Percentiles rank a stretch among this genome's conserved stretches.
These are phyloP conservation scores for Triticum dicoccoides DNA, from an alignment of 176 grass and related monocot genomes.

Conservation along the genomic window DNA sequence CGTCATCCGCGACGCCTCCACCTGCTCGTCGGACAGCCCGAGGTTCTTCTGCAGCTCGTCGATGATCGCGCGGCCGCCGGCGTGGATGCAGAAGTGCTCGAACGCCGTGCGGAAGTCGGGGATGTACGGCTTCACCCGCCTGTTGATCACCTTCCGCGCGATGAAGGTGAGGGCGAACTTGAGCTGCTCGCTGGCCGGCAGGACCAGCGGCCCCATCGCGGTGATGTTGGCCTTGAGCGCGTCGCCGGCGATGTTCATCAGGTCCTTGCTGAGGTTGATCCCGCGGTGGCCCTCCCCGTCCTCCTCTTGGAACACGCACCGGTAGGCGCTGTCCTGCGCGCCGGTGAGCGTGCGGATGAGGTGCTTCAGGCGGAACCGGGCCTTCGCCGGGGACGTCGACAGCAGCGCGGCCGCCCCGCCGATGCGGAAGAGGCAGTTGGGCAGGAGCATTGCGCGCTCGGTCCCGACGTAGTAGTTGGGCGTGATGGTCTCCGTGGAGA, in stretches of 20 bases:
- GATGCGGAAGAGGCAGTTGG: constrained; percentile 50
- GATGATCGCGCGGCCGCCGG: constrained; percentile 37
- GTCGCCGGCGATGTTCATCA: neutral
- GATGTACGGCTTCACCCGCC: constrained; percentile 41
- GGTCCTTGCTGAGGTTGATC: neutral
- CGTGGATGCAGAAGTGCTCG: constrained; percentile 99
- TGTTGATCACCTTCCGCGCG: neutral
- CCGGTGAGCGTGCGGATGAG: neutral
- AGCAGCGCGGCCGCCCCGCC: constrained; percentile 34
- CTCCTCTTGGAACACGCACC: neutral
- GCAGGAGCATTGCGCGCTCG: constrained; percentile 38
- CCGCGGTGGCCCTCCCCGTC: neutral
- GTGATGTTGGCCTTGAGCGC: neutral
- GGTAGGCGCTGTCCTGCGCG: neutral
- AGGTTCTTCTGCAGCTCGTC: neutral
- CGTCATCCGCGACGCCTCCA: constrained; percentile 58
- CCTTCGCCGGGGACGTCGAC: constrained; percentile 11
- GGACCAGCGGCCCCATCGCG: neutral
- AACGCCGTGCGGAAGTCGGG: constrained; percentile 81
- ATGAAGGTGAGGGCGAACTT: neutral
- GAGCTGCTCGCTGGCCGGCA: neutral
- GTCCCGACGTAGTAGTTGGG: constrained; percentile 39
- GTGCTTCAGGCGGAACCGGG: constrained; percentile 37
- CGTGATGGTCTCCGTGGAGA: constrained; percentile 50
- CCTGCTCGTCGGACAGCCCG: constrained; percentile 26